Percentiles rank a stretch among this genome's conserved stretches.
These are phyloP conservation scores for Berkeleyomyces rouxiae DNA, from an alignment of 2,329 filamentous ascomycete genomes.

Conservation along the genomic window DNA sequence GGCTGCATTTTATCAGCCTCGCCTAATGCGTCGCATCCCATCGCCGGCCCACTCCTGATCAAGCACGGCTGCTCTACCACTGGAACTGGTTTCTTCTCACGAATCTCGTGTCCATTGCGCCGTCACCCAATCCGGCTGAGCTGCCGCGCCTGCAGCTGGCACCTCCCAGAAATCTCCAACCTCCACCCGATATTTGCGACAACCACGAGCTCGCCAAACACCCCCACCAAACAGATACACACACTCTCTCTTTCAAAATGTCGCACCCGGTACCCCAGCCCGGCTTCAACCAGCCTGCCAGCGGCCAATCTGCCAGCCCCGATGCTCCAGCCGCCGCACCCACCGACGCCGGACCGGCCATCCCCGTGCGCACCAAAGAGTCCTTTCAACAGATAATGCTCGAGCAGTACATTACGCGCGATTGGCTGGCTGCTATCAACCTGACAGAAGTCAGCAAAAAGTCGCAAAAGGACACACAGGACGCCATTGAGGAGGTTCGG, in stretches of 20 bases:
- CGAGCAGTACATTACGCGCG: constrained; percentile 36
- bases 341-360: constrained; percentile 16
- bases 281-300: not conserved
- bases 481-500: constrained; percentile 49
- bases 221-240: constrained; percentile 7
- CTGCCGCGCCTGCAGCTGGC: not conserved
- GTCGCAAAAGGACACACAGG: constrained; percentile 39
- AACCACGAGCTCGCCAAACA: constrained; percentile 14
- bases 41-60: constrained; percentile 25
- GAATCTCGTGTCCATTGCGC: not conserved
- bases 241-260: not conserved
- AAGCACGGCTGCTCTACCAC: constrained; percentile 18
- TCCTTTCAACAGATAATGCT: constrained; percentile 36
- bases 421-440: constrained; percentile 36
- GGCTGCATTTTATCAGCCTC: constrained; percentile 9
- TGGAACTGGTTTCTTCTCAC: not conserved
- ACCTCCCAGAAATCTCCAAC: constrained; percentile 13
- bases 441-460: constrained; percentile 35
- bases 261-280: constrained; percentile 3
- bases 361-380: constrained; percentile 36
- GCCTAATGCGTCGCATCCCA: constrained; percentile 19
- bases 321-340: constrained; percentile 20
- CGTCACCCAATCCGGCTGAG: not conserved
- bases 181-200: constrained; percentile 14
- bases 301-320: not conserved